Percentiles rank a stretch among this genome's conserved stretches.
Conservation (phyloP, 495 filamentous ascomycete species). For the Talaromyces ruber region DNA sequence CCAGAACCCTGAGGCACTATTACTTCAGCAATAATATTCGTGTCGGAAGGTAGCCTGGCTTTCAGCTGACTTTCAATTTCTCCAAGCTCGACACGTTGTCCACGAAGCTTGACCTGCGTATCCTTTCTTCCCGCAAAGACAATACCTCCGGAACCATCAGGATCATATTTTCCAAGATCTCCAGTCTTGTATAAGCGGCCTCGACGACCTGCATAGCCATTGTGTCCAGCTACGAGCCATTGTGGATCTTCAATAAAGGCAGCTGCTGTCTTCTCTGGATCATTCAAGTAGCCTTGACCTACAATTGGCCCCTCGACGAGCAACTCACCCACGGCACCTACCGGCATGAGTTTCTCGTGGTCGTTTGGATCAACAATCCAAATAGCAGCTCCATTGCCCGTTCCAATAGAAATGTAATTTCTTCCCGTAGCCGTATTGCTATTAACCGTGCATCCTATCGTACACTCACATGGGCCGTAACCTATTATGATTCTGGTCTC, state of each 20-base stretch:
- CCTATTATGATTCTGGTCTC: slow-evolving; percentile 36
- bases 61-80: slow-evolving; percentile 40
- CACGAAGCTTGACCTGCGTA: slow-evolving; percentile 54
- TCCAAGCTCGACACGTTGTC: slow-evolving; percentile 53
- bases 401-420: slow-evolving; percentile 8
- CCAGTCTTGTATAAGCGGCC: slow-evolving; percentile 41
- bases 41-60: slow-evolving; percentile 20
- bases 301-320: slow-evolving; percentile 47
- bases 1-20: slow-evolving; percentile 23
- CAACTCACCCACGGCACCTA: slow-evolving; percentile 46
- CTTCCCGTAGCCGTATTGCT: slow-evolving; percentile 29
- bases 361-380: slow-evolving; percentile 43
- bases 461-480: slow-evolving; percentile 44
- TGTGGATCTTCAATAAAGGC: slow-evolving; percentile 38
- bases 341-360: slow-evolving; percentile 33
- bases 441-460: slow-evolving; percentile 38
- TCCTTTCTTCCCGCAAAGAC: slow-evolving; percentile 54
- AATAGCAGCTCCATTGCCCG: slow-evolving; percentile 10
- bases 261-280: slow-evolving; percentile 33
- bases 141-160: slow-evolving; percentile 37
- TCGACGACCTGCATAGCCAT: slow-evolving; percentile 21
- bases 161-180: slow-evolving; percentile 47
- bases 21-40: slow-evolving; percentile 28
- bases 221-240: slow-evolving; percentile 37
- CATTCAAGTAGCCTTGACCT: slow-evolving; percentile 42